Evolutionary conservation across 2,329 filamentous ascomycete species (phyloP).

Genomic region (Diaporthe humulicola): DNA sequence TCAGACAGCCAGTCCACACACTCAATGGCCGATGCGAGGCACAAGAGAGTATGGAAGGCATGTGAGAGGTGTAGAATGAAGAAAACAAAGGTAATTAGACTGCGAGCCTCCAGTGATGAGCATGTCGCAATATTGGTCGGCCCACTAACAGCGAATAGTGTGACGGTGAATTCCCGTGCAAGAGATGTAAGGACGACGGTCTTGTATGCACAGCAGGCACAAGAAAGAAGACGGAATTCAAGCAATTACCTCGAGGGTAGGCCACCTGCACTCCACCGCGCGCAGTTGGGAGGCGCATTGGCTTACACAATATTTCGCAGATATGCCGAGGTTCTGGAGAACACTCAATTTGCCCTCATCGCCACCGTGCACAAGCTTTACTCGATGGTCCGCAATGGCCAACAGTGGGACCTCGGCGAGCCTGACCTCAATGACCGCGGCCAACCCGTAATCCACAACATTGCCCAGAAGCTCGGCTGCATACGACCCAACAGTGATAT

Average conservation of each 20-base stretch:
- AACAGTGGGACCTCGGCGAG: slow-evolving; percentile 73
- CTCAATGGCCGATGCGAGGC: slow-evolving; percentile 64
- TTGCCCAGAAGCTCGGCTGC: slow-evolving; percentile 74
- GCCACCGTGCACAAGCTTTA: slow-evolving; percentile 76
- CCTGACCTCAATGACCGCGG: slow-evolving; percentile 74
- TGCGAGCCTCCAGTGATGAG: background rate
- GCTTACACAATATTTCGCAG: slow-evolving; percentile 50
- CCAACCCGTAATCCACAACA: slow-evolving; percentile 75
- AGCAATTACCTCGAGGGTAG: slow-evolving; percentile 74
- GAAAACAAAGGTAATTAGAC: slow-evolving; percentile 71
- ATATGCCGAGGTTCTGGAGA: slow-evolving; percentile 75
- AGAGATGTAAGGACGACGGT: slow-evolving; percentile 75
- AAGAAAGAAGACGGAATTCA: slow-evolving; percentile 77
- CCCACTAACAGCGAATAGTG: slow-evolving; percentile 58
- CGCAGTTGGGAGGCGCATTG: background rate
- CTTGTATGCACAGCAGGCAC: slow-evolving; percentile 74
- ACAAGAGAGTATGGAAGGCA: slow-evolving; percentile 77
- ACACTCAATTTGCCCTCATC: slow-evolving; percentile 74
- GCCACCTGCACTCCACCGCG: slow-evolving; percentile 43
- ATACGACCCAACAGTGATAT: slow-evolving; percentile 73
- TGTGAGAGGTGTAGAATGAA: slow-evolving; percentile 78
- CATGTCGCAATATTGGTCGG: background rate
- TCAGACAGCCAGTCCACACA: slow-evolving; percentile 55
- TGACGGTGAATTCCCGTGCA: slow-evolving; percentile 75
- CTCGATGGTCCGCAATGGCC: slow-evolving; percentile 70